These are phyloP conservation scores for Talaromyces sp. DNA, from an alignment of 2,329 filamentous ascomycete species.

Conservation along the genomic window DNA sequence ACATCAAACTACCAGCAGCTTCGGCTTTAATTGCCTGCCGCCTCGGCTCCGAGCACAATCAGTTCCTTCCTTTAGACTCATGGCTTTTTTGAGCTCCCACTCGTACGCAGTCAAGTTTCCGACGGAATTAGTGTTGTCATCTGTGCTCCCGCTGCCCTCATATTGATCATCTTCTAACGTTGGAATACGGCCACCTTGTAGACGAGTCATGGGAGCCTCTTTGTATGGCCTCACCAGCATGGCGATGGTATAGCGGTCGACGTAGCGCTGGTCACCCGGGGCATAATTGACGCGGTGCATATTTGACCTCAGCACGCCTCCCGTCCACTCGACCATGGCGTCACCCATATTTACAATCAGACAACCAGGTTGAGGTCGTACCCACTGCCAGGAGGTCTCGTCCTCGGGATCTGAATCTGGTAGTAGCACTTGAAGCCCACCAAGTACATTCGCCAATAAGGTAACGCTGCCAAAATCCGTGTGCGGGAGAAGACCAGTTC, in stretches of 20 bases:
- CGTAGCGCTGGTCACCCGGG: constrained; percentile 22
- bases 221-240: constrained; percentile 22
- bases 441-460: constrained; percentile 35
- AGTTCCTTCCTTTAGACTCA: constrained; percentile 4
- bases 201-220: constrained; percentile 19
- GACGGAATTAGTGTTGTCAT: not conserved
- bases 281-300: constrained; percentile 27
- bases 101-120: constrained; percentile 8
- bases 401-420: constrained; percentile 19
- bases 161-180: constrained; percentile 9
- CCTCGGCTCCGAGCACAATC: constrained; percentile 11
- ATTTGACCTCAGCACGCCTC: constrained; percentile 33
- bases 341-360: constrained; percentile 50
- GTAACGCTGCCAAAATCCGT: constrained; percentile 40
- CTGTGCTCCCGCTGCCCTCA: not conserved
- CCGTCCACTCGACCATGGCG: constrained; percentile 46
- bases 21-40: constrained; percentile 1
- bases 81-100: constrained; percentile 12
- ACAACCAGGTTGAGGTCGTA: constrained; percentile 23
- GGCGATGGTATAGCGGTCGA: constrained; percentile 21
- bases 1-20: not conserved
- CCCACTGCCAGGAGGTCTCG: constrained; percentile 23
- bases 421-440: constrained; percentile 36
- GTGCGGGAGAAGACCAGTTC: constrained; percentile 30
- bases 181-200: constrained; percentile 19